Base-by-base conservation (phyloP, 2,329 filamentous ascomycete genomes). In the Ascochyta viciae-villosae region DNA sequence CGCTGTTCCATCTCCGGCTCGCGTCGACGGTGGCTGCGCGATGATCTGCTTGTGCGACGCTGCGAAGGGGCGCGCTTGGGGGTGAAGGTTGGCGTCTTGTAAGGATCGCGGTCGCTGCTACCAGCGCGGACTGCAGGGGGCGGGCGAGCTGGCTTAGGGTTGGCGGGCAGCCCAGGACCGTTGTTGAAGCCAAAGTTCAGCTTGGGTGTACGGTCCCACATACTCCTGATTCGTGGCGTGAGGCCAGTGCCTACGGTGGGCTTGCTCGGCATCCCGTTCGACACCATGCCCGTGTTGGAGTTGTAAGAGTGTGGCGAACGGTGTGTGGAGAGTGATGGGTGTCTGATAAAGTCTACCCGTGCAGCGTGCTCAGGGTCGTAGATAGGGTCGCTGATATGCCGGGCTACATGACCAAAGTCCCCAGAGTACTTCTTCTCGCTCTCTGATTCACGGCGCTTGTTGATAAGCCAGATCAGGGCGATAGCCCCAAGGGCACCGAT, bases 381-480 rank as follows among this genome's bases (percentile, higher is more conserved):
- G 60, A 76, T 76, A 19, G 74, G 73, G 37, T 76, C 74, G 56
- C 71, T 74, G 61, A 76, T 75, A 35, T 71, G 68, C 12, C 73
- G 69, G 4, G 72, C 63, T 15, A 76, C 72, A 35, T 74, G 72
- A 1, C 72, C 74, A 37, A 76, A 76, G 62, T 77, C 74, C 9
- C 73, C 73, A 2, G 70, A 74, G 57, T 72, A 76, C 33, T 74
- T 69, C 43, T 68, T 56, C 39, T 70, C 68, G 22, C 60, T 60
- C 19, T 68, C 57, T 1, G 59, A 52, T 44, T 74, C 67, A 23
- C 70, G 70, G 26, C 74, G 72, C 48, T 70, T 73, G 40, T 68
- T 71, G 64, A 74, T 68, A 31, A 72, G 38, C 73, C 74, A 76
- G 31, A 75, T 57, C 27, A 73, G 54, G 15, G 62, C 67, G 26